These are phyloP conservation scores for Arthrobotrys pseudoclavata DNA, from an alignment of 2,329 filamentous ascomycete genomes.

Conservation along the genomic window DNA sequence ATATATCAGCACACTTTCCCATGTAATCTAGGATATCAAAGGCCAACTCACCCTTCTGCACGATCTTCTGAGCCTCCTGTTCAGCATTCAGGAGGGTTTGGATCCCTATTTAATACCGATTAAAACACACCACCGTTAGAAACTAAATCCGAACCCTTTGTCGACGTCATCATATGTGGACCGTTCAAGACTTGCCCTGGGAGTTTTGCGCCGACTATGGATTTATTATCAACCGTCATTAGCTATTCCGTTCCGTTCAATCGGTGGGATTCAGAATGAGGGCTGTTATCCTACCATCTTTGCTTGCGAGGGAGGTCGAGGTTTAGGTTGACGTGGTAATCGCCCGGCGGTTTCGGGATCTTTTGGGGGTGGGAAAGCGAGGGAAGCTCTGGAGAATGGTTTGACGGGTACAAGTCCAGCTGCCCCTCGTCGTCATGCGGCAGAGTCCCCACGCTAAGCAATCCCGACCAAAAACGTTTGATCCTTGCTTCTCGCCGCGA, in stretches of 20 bases:
- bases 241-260: slow-evolving; percentile 5
- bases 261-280: neutral
- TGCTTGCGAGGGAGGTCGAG: slow-evolving; percentile 8
- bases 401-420: neutral
- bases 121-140: slow-evolving; percentile 4
- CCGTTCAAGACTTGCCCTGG: slow-evolving; percentile 75
- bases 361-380: neutral
- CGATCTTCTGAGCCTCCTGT: slow-evolving; percentile 98
- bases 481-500: slow-evolving; percentile 4
- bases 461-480: slow-evolving; percentile 11
- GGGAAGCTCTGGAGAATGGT: neutral
- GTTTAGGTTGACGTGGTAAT: slow-evolving; percentile 1
- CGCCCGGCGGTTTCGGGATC: slow-evolving; percentile 44
- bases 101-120: slow-evolving; percentile 47
- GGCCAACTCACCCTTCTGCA: slow-evolving; percentile 81
- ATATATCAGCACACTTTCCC: slow-evolving; percentile 38
- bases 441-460: slow-evolving; percentile 38
- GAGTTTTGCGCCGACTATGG: slow-evolving; percentile 96
- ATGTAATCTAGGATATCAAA: neutral
- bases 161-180: slow-evolving; percentile 2
- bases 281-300: slow-evolving; percentile 37
- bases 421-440: slow-evolving; percentile 54
- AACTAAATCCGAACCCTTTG: slow-evolving; percentile 64
- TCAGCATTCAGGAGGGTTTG: slow-evolving; percentile 77
- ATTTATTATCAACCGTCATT: neutral